Evolutionary conservation across 768 basidiomycete genomes (phyloP).

Genomic region (Tephrocybe sp.): DNA sequence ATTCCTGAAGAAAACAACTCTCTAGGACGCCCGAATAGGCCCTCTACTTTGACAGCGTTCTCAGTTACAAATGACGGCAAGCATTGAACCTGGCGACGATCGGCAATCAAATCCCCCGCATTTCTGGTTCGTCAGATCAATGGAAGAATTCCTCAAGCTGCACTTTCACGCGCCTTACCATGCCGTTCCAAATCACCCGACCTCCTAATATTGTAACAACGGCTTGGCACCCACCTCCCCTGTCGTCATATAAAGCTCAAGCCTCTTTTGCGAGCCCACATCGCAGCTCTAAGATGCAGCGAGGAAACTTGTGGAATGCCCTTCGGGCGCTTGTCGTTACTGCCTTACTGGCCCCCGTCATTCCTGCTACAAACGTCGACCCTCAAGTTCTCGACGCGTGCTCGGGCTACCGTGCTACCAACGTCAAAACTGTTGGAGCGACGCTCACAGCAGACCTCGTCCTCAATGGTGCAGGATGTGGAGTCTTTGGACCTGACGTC

Average conservation of each 20-base stretch:
- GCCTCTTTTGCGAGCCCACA: too few species aligned
- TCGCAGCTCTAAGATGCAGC: constrained; percentile 7
- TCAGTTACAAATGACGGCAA: too few species aligned
- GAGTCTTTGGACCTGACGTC: constrained; percentile 59
- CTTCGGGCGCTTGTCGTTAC: constrained; percentile 2
- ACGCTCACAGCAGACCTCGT: constrained; percentile 49
- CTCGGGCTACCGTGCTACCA: constrained; percentile 54
- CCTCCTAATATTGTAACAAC: background rate
- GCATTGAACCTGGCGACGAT: too few species aligned
- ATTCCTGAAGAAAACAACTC: too few species aligned
- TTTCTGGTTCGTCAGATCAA: too few species aligned
- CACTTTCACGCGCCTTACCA: background rate
- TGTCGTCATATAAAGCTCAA: background rate
- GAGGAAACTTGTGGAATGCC: background rate
- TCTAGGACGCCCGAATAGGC: too few species aligned
- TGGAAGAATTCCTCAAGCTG: background rate
- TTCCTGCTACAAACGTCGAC: constrained; percentile 22
- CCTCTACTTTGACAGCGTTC: too few species aligned
- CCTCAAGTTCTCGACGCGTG: constrained; percentile 50
- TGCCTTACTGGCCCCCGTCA: background rate
- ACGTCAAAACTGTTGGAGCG: constrained; percentile 36
- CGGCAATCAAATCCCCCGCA: too few species aligned
- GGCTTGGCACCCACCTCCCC: background rate
- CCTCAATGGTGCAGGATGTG: constrained; percentile 52
- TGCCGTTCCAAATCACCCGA: background rate